Conservation (phyloP, 768 basidiomycete genomes). For the Trametes maxima region DNA sequence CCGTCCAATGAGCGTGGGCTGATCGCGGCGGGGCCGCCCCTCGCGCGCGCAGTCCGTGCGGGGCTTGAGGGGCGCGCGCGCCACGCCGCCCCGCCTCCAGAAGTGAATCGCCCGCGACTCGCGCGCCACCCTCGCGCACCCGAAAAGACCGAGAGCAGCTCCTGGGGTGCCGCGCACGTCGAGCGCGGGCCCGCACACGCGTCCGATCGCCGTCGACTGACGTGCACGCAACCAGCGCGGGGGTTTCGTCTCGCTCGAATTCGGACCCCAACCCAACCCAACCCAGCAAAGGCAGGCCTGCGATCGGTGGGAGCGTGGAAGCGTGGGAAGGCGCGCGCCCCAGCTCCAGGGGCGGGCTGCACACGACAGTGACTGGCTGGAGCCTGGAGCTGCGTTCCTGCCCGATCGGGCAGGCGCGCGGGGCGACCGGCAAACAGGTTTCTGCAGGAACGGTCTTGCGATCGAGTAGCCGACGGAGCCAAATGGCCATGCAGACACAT, state of each 20-base stretch:
- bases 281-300: no score
- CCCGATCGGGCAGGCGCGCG: conserved; percentile 14
- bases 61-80: no score
- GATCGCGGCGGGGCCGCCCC: no score
- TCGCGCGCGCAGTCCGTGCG: no score
- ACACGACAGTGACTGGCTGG: no score
- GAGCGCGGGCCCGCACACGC: not conserved
- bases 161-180: not conserved
- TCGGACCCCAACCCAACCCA: no score
- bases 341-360: not conserved
- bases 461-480: conserved; percentile 9
- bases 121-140: no score
- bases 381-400: not conserved
- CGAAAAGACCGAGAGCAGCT: not conserved
- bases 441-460: not conserved
- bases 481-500: not conserved
- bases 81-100: no score
- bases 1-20: no score
- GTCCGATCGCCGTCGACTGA: not conserved
- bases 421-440: conserved; percentile 7
- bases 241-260: no score
- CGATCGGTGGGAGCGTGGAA: not conserved
- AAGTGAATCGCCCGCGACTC: no score
- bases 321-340: conserved; percentile 12
- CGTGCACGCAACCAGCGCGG: not conserved